Evolutionary conservation across 768 basidiomycete species (phyloP).

Genomic region (Tylopilus sp.): DNA sequence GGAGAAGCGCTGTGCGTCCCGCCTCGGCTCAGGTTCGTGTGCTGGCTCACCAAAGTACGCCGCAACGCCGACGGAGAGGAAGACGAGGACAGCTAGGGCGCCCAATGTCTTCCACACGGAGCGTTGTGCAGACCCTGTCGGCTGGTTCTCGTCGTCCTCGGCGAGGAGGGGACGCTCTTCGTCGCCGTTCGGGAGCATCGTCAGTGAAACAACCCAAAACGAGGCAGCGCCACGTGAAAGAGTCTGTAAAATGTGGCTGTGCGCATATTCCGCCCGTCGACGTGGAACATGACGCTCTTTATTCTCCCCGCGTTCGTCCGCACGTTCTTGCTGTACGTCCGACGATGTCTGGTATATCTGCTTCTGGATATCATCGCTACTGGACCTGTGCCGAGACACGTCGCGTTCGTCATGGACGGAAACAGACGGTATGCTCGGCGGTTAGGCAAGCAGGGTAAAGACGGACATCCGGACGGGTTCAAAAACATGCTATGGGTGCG

Average conservation of each 20-base stretch:
- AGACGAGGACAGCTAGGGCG: constrained; percentile 11
- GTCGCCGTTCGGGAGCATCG: constrained; percentile 12
- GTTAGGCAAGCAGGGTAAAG: constrained; percentile 56
- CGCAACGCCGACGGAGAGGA: constrained; percentile 12
- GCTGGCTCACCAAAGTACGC: constrained; percentile 7
- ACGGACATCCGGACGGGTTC: constrained; percentile 88
- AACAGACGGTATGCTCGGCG: constrained; percentile 86
- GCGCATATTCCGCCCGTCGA: neutral
- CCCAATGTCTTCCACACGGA: constrained; percentile 12
- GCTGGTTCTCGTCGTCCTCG: constrained; percentile 9
- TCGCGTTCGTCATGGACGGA: constrained; percentile 97
- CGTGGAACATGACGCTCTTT: neutral
- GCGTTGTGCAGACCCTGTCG: neutral
- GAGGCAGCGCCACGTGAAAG: too few species aligned
- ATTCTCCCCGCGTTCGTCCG: neutral
- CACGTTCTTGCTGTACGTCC: constrained; percentile 13
- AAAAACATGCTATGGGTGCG: constrained; percentile 72
- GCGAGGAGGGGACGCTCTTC: constrained; percentile 28
- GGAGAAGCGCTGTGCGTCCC: constrained; percentile 40
- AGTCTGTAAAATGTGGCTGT: constrained; percentile 25
- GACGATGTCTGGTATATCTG: constrained; percentile 33
- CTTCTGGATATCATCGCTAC: constrained; percentile 67
- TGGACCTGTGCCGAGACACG: constrained; percentile 85
- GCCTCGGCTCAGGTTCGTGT: neutral
- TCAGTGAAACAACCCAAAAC: neutral